Evolutionary conservation across 2,329 filamentous ascomycete genomes (phyloP).

Genomic region (Neopestalotiopsis sp.): DNA sequence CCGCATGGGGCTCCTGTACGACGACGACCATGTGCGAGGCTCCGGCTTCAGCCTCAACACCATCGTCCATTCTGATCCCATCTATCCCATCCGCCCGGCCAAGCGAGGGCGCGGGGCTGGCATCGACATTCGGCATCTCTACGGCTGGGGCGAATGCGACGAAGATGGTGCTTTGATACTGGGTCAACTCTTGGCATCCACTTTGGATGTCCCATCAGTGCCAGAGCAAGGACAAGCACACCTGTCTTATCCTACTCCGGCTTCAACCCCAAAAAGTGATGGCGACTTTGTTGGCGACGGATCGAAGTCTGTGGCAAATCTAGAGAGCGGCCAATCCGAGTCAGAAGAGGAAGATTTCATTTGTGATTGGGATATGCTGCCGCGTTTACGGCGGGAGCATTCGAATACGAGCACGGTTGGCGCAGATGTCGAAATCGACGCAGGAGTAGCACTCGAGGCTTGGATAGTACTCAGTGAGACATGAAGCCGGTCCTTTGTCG

Average conservation of each 20-base stretch:
- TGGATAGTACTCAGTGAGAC: slow-evolving; percentile 19
- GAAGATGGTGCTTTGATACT: slow-evolving; percentile 3
- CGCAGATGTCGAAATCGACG: background rate
- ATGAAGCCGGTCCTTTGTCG: slow-evolving; percentile 6
- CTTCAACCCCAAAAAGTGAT: slow-evolving; percentile 10
- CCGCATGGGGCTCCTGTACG: slow-evolving; percentile 33
- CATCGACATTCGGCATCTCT: background rate
- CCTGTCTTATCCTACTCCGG: background rate
- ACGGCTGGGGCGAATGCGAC: background rate
- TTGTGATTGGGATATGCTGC: slow-evolving; percentile 14
- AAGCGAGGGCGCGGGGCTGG: slow-evolving; percentile 21
- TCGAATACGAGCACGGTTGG: background rate
- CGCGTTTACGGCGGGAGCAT: slow-evolving; percentile 6
- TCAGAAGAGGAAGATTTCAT: slow-evolving; percentile 14
- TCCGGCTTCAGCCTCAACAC: slow-evolving; percentile 30
- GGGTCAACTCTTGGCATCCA: slow-evolving; percentile 10
- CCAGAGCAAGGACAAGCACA: background rate
- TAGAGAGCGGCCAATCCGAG: background rate
- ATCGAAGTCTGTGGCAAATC: background rate
- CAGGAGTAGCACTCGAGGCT: background rate
- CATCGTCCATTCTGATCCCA: slow-evolving; percentile 31
- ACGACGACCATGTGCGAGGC: slow-evolving; percentile 26
- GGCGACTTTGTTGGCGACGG: slow-evolving; percentile 7
- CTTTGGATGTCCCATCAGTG: background rate
- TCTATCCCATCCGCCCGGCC: slow-evolving; percentile 31